These are phyloP conservation scores for Rhodotorula toruloides DNA, from an alignment of 768 basidiomycete species.

Conservation along the genomic window DNA sequence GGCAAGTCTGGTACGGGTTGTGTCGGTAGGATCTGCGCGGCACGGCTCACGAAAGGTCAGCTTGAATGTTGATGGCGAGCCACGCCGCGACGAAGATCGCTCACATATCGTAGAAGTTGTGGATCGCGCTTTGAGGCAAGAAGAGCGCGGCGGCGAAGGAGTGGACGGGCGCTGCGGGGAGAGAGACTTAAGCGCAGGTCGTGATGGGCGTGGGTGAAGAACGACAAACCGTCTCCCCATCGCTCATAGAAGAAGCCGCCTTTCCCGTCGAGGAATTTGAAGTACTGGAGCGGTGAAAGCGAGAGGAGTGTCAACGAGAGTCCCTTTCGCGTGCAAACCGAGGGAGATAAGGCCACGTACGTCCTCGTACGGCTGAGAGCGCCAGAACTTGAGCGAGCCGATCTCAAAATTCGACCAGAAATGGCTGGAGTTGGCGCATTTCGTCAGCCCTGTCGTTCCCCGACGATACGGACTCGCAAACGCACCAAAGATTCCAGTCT, in stretches of 20 bases:
- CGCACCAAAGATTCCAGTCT: slow-evolving; percentile 60
- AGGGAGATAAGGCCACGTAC: not conserved
- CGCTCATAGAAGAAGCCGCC: slow-evolving; percentile 62
- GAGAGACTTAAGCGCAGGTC: not conserved
- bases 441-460: not conserved
- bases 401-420: slow-evolving; percentile 94
- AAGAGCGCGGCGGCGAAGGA: slow-evolving; percentile 86
- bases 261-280: slow-evolving; percentile 68
- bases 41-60: not conserved
- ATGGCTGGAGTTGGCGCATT: too few relatives aligned
- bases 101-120: slow-evolving; percentile 65
- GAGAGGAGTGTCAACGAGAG: not conserved
- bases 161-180: slow-evolving; percentile 63
- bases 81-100: not conserved
- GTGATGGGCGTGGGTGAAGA: too few relatives aligned
- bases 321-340: too few relatives aligned
- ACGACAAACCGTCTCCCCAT: slow-evolving; percentile 63
- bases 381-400: slow-evolving; percentile 75
- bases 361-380: slow-evolving; percentile 49
- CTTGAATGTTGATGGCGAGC: not conserved
- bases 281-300: slow-evolving; percentile 63
- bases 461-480: not conserved
- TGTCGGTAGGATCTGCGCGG: slow-evolving; percentile 65
- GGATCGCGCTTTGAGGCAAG: slow-evolving; percentile 77
- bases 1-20: slow-evolving; percentile 48